Base-by-base conservation (phyloP, 495 filamentous ascomycete genomes). In the Penicillium angulare region DNA sequence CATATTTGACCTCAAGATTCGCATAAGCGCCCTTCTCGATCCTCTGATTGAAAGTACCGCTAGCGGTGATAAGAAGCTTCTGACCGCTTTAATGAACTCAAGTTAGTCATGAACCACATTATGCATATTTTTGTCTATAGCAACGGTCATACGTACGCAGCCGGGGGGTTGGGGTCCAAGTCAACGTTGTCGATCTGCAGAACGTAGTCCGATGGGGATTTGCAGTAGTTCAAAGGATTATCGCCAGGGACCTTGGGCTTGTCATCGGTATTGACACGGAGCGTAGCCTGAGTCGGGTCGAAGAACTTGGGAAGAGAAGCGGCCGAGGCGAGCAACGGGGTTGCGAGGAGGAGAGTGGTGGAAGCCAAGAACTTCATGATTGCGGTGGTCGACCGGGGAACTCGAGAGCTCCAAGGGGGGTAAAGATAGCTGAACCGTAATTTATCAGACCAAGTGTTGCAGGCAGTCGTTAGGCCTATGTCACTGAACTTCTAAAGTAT, bases 1-100 rank as follows among this genome's bases (percentile, higher is more conserved):
- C 93, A 66, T 92, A 99, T 69, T 96, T 97, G 73, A 97, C 92
- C 48, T 84, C 78, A 24, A 99, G 66, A 23, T 85, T 75, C 27
- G 96, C 84, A 49, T 84, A 85, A 33, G 95, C 87, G 43, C 89
- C 92, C 31, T 88, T 64, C n/a, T 80, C 77, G 50, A 99, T 77
- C 10, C 67, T 58, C 50, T 92, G 67, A 47, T 71, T 77, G 38
- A 99, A 74, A 13, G 67, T 84, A 49, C 95, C 93, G 20, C 65
- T 72, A 13, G 92, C 93, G 39, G 80, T 76, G 72, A 99, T 95
- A 15, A 71, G 78, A 52, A 99, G 85, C n/a, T 77, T 78, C 40
- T 82, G 33, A 49, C 95, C 95, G 47, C 93, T 99, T 59, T 10
- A 13, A 35, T 21, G 20, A 50, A 8, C 18, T 8, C 32, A 5